Evolutionary conservation across 257 asterid species (phyloP).

Genomic region (Solanum pimpinellifolium): DNA sequence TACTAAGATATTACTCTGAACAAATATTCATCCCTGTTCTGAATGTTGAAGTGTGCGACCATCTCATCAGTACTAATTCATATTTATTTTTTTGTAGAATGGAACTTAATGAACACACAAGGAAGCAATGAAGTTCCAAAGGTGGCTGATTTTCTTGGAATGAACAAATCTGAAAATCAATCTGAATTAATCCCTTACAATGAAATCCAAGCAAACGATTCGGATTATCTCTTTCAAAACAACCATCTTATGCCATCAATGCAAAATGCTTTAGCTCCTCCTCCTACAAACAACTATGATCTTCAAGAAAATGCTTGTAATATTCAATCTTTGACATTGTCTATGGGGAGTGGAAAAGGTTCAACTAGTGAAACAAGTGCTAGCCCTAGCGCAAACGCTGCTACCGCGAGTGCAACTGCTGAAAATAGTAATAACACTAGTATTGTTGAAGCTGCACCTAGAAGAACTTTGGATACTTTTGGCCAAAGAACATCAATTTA

Average conservation of each 20-base stretch:
- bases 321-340: constrained; percentile 63
- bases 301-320: constrained; percentile 41
- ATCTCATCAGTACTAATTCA: neutral
- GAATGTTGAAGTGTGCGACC: neutral
- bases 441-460: constrained; percentile 55
- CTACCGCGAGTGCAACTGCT: constrained; percentile 15
- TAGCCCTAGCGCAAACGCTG: neutral
- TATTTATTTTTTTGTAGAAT: constrained; percentile 18
- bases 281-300: constrained; percentile 12
- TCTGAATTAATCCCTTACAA: constrained; percentile 39
- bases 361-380: constrained; percentile 30
- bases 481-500: constrained; percentile 96
- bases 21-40: neutral
- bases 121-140: constrained; percentile 48
- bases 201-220: constrained; percentile 36
- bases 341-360: constrained; percentile 75
- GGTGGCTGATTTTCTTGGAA: constrained; percentile 77
- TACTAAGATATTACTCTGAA: neutral
- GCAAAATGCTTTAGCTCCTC: constrained; percentile 19
- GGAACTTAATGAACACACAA: constrained; percentile 47
- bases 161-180: constrained; percentile 24
- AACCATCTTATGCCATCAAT: constrained; percentile 25
- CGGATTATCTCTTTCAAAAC: constrained; percentile 40
- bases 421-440: constrained; percentile 39
- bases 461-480: constrained; percentile 68